Evolutionary conservation across 2,329 filamentous ascomycete genomes (phyloP), one percentile per base, ranked within the genome.

Genomic region (Cadophora sp.): DNA sequence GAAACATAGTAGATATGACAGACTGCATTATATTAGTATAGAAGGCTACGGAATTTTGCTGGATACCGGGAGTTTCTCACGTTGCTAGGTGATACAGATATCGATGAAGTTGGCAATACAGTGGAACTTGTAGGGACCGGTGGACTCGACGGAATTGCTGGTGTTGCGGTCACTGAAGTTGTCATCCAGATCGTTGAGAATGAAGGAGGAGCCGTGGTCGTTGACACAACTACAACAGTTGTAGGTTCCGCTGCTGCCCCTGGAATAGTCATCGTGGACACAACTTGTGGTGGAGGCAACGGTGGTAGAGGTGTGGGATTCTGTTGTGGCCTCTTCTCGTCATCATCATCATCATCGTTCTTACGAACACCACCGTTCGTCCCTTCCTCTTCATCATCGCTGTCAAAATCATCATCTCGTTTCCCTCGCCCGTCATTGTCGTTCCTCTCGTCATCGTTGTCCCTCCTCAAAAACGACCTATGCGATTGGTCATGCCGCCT

Each of bases 201-300:
- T 43, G 43, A 37, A 29, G 51, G 53, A n/a, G 64, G 26, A 66
- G 62, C 59, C 11, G 64, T 68, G 26, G 65, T 61, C 9, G 68
- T 71, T 12, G 69, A 65, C 29, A 64, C 65, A n/a, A 69, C 26
- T n/a, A 66, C 43, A 43, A 68, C 63, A 5, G 68, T 71, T 16
- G 64, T 67, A 24, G 67, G 60, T 26, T 50, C 50, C 14, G 68
- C 43, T 40, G 50, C 46, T 24, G 22, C 26, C 48, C 37, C 55
- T 46, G 69, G 37, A 27, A 61, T 29, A 40, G 64, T 55, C n/a
- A 50, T 51, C 4, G 61, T 56, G 4, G 29, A 48, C n/a, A 51
- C 19, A 51, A 56, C 19, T 50, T 43, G 48, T 16, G 43, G 19
- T 48, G 43, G 19, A 48, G 43, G 43, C 5, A 61, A n/a, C 4